Evolutionary conservation across 192 early-diverging fungal species (phyloP), one percentile per base, ranked within the genome.

Genomic region (Mortierella claussenii): DNA sequence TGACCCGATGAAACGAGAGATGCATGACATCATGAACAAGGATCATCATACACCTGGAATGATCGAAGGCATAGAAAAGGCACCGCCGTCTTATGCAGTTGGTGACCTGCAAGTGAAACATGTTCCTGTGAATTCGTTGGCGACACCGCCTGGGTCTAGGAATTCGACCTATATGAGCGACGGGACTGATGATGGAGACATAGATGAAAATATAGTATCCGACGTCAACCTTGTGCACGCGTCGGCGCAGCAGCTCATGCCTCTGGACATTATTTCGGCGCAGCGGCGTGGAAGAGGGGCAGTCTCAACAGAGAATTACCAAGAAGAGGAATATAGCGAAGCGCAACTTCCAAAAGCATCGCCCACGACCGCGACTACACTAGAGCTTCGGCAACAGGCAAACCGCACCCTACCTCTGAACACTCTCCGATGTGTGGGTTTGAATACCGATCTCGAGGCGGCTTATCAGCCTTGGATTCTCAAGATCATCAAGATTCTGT

Each of bases 361-460:
- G 9, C 73, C 73, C 17, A 67, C 73, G 6, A 76, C 73, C 0
- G 20, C 63, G 3, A 76, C 73, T 2, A 59, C 73, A 33, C 55
- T 67, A 26, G 73, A 76, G 37, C 33, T 76, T 55, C 63, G 73
- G 37, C 58, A 76, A 36, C 73, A 62, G 45, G 73, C 73, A 27
- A 20, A 49, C n/a, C 63, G 73, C 10, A 70, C 81, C 4, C 67
- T 90, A 0, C 81, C 82, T 12, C 69, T 61, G 44, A 80, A 88
- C 28, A 80, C 80, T 28, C 67, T 91, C 40, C 58, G 87, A 21
- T 85, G 89, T 59, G 87, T 89, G 6, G 90, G 90, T 1, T 64
- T 91, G 18, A 88, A 89, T 58, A 82, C 84, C 11, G 84, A 90
- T 37, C 79, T 82, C n/a, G 74, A 84, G 34, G 44, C 43, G 7